Conservation (phyloP, 345 rosid species). For the Citrus mangshanensis region DNA sequence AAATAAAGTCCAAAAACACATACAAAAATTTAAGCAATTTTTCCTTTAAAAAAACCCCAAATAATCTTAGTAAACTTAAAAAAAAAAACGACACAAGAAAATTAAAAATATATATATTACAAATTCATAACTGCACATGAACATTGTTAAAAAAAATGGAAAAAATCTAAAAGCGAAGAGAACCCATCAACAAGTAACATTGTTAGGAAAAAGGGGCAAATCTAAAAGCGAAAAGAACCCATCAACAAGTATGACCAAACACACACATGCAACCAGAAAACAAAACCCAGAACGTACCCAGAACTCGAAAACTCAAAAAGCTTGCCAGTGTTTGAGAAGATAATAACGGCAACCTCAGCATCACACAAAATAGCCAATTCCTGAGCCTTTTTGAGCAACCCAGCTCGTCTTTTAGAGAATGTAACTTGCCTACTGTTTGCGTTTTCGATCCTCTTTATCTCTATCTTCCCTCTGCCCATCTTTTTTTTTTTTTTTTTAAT, state of each 20-base stretch:
- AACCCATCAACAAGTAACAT: not conserved
- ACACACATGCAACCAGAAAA: conserved; percentile 8
- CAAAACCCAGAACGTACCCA: conserved; percentile 40
- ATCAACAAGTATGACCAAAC: not conserved
- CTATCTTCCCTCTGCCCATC: conserved; percentile 96
- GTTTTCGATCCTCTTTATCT: conserved; percentile 92
- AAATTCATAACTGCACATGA: not conserved
- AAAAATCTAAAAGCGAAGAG: not conserved
- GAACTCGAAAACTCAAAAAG: conserved; percentile 83
- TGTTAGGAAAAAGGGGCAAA: conserved; percentile 6
- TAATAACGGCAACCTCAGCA: conserved; percentile 90
- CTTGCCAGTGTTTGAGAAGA: conserved; percentile 92
- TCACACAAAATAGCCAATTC: conserved; percentile 92
- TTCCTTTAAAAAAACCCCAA: not conserved
- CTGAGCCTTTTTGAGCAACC: conserved; percentile 84
- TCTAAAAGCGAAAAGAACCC: not conserved
- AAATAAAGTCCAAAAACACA: conserved; percentile 13
- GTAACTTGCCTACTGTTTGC: conserved; percentile 96
- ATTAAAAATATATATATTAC: not conserved
- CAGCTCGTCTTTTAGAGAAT: conserved; percentile 89
- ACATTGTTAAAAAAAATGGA: conserved; percentile 6
- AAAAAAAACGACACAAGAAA: not conserved
- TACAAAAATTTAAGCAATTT: conserved; percentile 16
- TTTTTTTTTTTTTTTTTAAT: not conserved
- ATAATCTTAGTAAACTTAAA: not conserved